Conservation (phyloP, 345 rosid species). For the Linum trigynum region DNA sequence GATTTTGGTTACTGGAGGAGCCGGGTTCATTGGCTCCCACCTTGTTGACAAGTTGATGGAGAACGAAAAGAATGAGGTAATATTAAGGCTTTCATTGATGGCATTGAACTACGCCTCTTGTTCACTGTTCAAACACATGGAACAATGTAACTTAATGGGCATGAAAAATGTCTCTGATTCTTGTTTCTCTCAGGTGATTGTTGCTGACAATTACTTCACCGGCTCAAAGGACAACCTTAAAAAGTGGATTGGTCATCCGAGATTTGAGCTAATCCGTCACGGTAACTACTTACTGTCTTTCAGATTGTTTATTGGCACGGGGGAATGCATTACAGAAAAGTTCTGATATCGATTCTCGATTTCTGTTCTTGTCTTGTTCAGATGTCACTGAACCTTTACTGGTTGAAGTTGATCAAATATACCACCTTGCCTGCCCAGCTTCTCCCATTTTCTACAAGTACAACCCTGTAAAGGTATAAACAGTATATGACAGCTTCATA, state of each 20-base stretch:
- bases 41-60: too few species aligned
- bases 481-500: constrained; percentile 1
- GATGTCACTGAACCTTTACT: constrained; percentile 92
- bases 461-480: constrained; percentile 86
- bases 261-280: constrained; percentile 94
- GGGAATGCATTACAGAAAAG: too few species aligned
- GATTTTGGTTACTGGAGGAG: too few species aligned
- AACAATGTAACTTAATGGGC: too few species aligned
- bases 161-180: not conserved
- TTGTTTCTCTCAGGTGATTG: constrained; percentile 46
- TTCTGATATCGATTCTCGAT: not conserved
- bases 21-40: too few species aligned
- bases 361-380: constrained; percentile 14
- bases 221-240: constrained; percentile 47
- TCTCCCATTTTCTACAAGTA: constrained; percentile 77
- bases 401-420: constrained; percentile 81
- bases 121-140: not conserved
- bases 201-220: constrained; percentile 49
- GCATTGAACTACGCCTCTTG: not conserved
- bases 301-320: not conserved
- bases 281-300: constrained; percentile 33
- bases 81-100: not conserved
- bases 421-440: constrained; percentile 39
- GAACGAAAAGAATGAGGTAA: constrained; percentile 39
- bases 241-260: constrained; percentile 95